Evolutionary conservation across 331 rosid species (phyloP).

Genomic region (Saraca asoca): DNA sequence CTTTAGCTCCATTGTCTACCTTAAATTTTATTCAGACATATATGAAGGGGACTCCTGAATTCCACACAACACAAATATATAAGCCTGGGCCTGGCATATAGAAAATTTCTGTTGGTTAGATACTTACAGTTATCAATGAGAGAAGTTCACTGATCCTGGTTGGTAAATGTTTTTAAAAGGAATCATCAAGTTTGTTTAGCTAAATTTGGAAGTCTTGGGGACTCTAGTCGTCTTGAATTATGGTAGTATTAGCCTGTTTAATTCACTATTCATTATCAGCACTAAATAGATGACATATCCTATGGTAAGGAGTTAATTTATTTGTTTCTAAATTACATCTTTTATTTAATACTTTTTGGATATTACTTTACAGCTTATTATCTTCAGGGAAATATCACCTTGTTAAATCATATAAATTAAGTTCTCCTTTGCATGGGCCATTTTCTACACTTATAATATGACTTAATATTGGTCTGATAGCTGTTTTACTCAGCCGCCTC

Average conservation of each 20-base stretch:
- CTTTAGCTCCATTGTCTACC: constrained; percentile 17
- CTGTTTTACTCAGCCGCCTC: neutral
- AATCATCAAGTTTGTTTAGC: neutral
- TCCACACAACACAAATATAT: neutral
- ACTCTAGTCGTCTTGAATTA: too few species aligned
- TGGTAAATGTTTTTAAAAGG: neutral
- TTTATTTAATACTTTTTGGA: constrained; percentile 6
- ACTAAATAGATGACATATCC: neutral
- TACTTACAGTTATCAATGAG: neutral
- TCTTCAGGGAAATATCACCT: neutral
- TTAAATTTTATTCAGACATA: constrained; percentile 6
- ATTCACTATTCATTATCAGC: constrained; percentile 14
- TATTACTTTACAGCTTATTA: constrained; percentile 8
- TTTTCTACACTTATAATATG: neutral
- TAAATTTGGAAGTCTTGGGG: neutral
- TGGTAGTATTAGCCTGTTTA: too few species aligned
- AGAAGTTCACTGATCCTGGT: neutral
- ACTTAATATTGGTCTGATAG: constrained; percentile 3
- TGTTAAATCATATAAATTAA: too few species aligned
- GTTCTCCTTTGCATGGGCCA: too few species aligned
- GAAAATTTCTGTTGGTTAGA: constrained; percentile 10
- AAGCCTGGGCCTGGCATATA: constrained; percentile 8
- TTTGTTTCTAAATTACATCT: constrained; percentile 29
- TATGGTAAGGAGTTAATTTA: neutral
- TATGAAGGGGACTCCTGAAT: neutral